Evolutionary conservation across 1,139 yeast genomes (phyloP), one percentile per base, ranked within the genome.

Genomic region (Spencermartinsiella ligniputridi): DNA sequence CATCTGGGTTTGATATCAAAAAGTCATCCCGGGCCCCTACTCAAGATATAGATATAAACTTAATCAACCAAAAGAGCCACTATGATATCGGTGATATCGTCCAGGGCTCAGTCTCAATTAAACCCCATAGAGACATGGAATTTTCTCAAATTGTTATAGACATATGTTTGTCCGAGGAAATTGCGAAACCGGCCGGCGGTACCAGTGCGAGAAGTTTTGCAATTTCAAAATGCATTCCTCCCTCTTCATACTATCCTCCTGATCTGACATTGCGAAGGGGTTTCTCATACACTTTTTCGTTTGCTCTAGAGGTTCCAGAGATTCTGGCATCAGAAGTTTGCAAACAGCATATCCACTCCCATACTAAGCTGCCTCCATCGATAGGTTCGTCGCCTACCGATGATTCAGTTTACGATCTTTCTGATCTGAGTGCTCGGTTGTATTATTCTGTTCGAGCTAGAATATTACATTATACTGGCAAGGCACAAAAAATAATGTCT

Each of bases 291-390:
- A 29, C 48, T 5, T 50, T 53, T 36, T 41, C 49, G 8, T 55
- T 45, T 34, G 48, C 57, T 2, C 19, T 55, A 24, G 46, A 41
- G 6, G 39, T 55, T 3, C 58, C 58, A 2, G 50, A 45, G 16
- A 15, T 15, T 16, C 34, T 49, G n/a, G 40, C 52, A 2, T 42
- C 36, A 21, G 32, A 27, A n/a, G 8, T 15, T 6, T 49, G 53
- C 39, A 44, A 43, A 27, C 49, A 52, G 17, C 18, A 24, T 4
- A 19, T 15, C 11, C 32, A 22, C 3, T 16, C 5, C n/a, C 44
- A 41, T 16, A 22, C 22, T n/a, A 32, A 32, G 17, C 35, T 41
- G 4, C 44, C 44, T 2, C 44, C 44, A 3, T 37, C 41, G 6
- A 19, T 36, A 19, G 44, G 44, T 6, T 41, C 40, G 6, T 32